These are phyloP conservation scores for Leishmania mexicana DNA, from an alignment of 208 protist species.

Conservation along the genomic window DNA sequence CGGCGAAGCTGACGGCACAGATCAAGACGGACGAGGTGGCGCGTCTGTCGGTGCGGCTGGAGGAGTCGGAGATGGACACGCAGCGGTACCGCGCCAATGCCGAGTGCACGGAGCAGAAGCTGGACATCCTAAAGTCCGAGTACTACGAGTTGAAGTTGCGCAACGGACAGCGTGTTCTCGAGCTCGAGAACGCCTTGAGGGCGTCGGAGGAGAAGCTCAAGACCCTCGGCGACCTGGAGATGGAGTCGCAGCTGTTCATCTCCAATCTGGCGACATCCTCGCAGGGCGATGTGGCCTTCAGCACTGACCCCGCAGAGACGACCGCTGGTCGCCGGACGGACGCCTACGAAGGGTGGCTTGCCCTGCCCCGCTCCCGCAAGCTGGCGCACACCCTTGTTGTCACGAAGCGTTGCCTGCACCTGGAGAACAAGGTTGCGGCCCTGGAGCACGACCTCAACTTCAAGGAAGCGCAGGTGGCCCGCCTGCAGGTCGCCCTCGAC, in stretches of 20 bases:
- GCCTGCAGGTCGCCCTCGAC: conserved; percentile 74
- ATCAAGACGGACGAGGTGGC: conserved; percentile 86
- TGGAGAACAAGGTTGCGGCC: conserved; percentile 72
- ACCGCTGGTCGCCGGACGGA: neutral
- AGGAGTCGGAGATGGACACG: conserved; percentile 80
- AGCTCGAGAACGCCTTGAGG: conserved; percentile 72
- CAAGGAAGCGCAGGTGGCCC: conserved; percentile 71
- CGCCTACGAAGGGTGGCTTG: conserved; percentile 65
- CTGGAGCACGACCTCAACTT: conserved; percentile 72
- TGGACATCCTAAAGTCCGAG: conserved; percentile 90
- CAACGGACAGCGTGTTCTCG: conserved; percentile 73
- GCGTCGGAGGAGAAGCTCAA: conserved; percentile 86
- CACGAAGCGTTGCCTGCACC: conserved; percentile 88
- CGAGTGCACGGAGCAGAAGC: conserved; percentile 89
- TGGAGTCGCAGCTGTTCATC: conserved; percentile 88
- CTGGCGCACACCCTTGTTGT: conserved; percentile 75
- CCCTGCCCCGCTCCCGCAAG: conserved; percentile 79
- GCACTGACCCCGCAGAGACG: neutral
- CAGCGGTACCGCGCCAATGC: conserved; percentile 76
- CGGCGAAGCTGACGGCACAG: conserved; percentile 75
- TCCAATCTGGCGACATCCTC: conserved; percentile 67
- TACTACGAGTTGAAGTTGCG: conserved; percentile 89
- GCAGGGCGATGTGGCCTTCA: conserved; percentile 22
- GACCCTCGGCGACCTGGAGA: conserved; percentile 76
- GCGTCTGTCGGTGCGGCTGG: conserved; percentile 71